A percentile compares a stretch with the other conserved stretches of the same genome.
These are phyloP conservation scores for Lanmaoa rubissima DNA, from an alignment of 768 basidiomycete species.

Conservation along the genomic window DNA sequence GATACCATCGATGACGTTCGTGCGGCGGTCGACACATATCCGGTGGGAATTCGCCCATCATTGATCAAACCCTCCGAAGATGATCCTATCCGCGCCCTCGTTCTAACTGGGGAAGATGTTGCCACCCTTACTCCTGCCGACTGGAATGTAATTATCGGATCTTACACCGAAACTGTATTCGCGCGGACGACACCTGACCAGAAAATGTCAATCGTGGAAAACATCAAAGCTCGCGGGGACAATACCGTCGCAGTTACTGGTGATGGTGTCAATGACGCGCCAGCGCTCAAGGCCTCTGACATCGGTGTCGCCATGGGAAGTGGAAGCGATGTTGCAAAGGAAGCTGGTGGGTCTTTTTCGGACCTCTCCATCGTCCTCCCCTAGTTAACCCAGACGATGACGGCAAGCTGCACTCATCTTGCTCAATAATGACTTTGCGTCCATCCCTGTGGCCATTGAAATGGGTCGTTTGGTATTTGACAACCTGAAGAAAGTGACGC, in stretches of 20 bases:
- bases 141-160: slow-evolving; percentile 40
- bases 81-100: slow-evolving; percentile 38
- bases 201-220: slow-evolving; percentile 56
- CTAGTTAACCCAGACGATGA: background rate
- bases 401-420: slow-evolving; percentile 44
- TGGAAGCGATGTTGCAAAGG: slow-evolving; percentile 53
- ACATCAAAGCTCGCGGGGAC: slow-evolving; percentile 46
- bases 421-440: slow-evolving; percentile 57
- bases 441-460: slow-evolving; percentile 56
- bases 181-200: slow-evolving; percentile 56
- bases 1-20: slow-evolving; percentile 35
- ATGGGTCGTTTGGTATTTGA: slow-evolving; percentile 60
- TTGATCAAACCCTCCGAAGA: slow-evolving; percentile 37
- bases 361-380: background rate
- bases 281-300: slow-evolving; percentile 51
- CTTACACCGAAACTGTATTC: slow-evolving; percentile 47
- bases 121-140: slow-evolving; percentile 35
- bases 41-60: slow-evolving; percentile 10
- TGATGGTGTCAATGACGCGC: slow-evolving; percentile 56
- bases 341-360: slow-evolving; percentile 41
- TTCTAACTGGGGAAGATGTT: slow-evolving; percentile 46
- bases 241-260: slow-evolving; percentile 54
- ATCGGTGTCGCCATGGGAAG: slow-evolving; percentile 55
- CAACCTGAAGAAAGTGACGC: slow-evolving; percentile 52
- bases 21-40: slow-evolving; percentile 17